Base-by-base conservation (phyloP, 768 basidiomycete species). In the Leucosporidium creatinivorum region DNA sequence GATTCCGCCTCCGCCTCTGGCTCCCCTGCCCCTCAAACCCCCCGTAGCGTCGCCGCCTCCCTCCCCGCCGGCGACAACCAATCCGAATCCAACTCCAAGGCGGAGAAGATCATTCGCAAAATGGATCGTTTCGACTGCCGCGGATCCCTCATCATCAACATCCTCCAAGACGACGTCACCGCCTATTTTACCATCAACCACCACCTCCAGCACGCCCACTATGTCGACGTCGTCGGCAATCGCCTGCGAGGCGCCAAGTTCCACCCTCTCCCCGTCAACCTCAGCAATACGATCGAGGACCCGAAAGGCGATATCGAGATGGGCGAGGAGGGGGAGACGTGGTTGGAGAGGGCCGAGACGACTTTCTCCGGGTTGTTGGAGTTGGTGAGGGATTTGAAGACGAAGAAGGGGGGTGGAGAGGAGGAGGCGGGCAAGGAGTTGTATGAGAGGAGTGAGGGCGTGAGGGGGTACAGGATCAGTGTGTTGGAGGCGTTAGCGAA, bases 211-310 rank as follows among this genome's bases (percentile, higher is more conserved):
- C 61, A 62, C n/a, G 28, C 61, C 61, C 44, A 31, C 10, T 62
- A 62, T 50, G 61, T 62, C 50, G 61, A 62, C 25, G 50, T 62
- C 23, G 61, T 62, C 50, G 61, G 61, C 8, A 62, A 62, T 31
- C 61, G 61, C 9, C 13, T 51, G 3, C 49, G 61, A 12, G 50
- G 61, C 17, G 26, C 58, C n/a, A 13, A 25, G 9, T 8, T 44
- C 15, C 44, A 25, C 1, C 58, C 58, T 1, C 23, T 36, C 1
- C 39, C 26, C n/a, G 28, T 59, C 25, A 47, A 47, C 39, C 58
- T 59, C 21, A 18, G n/a, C n/a, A 19, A 25, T 8, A 21, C 58
- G 58, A 15, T 59, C 17, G 25, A 28, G 26, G 58, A 44, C 0
- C 58, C 58, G 1, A 26, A 47, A 13, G 58, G 58, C 15, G 19